Evolutionary conservation across 2,329 filamentous ascomycete species (phyloP).

Genomic region (Colletotrichum agaves): DNA sequence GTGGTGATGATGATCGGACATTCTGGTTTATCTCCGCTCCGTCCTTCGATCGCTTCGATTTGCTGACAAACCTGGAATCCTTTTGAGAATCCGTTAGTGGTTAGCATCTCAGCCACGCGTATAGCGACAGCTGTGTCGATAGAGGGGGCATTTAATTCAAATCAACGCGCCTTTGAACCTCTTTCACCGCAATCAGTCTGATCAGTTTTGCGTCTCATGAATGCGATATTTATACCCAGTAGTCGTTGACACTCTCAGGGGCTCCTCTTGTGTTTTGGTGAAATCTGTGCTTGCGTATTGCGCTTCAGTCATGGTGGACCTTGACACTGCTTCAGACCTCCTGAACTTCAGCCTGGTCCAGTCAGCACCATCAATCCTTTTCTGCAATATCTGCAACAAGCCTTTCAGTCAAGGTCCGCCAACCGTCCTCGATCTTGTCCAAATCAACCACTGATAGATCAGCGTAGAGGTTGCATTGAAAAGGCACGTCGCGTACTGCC

Average conservation of each 20-base stretch:
- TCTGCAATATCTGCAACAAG: conserved; percentile 30
- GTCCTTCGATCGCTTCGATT: not conserved
- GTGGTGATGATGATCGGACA: not conserved
- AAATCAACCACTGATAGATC: not conserved
- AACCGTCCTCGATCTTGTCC: not conserved
- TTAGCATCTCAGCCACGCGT: not conserved
- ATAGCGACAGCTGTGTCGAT: not conserved
- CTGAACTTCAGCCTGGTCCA: not conserved
- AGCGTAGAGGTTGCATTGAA: conserved; percentile 15
- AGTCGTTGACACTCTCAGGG: no score
- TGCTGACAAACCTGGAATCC: conserved; percentile 4
- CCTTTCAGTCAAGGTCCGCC: conserved; percentile 25
- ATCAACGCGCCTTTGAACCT: not conserved
- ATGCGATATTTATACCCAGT: no score
- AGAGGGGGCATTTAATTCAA: not conserved
- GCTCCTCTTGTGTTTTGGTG: no score
- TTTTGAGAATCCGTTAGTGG: not conserved
- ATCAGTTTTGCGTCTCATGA: not conserved
- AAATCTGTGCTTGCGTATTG: not conserved
- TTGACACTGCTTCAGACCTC: not conserved
- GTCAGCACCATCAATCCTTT: not conserved
- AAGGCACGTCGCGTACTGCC: conserved; percentile 26
- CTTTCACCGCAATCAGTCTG: not conserved
- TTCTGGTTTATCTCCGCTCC: conserved; percentile 1
- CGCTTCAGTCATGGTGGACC: not conserved